Conservation (phyloP, 148 eudicot genomes). For the Silene conica region DNA sequence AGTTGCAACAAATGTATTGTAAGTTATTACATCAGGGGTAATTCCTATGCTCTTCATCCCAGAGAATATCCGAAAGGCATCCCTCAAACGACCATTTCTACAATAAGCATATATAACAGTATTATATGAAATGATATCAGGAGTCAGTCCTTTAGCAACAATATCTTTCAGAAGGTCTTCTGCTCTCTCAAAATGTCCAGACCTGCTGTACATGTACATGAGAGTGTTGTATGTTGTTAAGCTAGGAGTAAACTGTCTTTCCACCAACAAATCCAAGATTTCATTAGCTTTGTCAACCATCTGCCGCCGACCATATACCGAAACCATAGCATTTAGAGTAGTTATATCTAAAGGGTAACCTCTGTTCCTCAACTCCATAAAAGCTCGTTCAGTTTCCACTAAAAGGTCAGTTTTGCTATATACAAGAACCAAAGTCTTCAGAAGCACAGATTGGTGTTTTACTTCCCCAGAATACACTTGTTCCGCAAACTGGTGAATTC, state of each 20-base stretch:
- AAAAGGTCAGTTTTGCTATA: slow-evolving; percentile 66
- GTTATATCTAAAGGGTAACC: slow-evolving; percentile 59
- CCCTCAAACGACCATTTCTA: slow-evolving; percentile 61
- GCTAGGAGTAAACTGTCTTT: slow-evolving; percentile 67
- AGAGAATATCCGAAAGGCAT: slow-evolving; percentile 57
- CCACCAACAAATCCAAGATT: slow-evolving; percentile 58
- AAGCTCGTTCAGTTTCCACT: slow-evolving; percentile 74
- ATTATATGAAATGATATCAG: slow-evolving; percentile 79
- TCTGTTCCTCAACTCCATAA: slow-evolving; percentile 55
- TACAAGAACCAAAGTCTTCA: slow-evolving; percentile 82
- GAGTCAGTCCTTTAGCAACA: slow-evolving; percentile 56
- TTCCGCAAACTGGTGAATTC: slow-evolving; percentile 54
- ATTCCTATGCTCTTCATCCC: slow-evolving; percentile 62
- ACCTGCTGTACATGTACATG: slow-evolving; percentile 82
- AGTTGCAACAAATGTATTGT: slow-evolving; percentile 67
- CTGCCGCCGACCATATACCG: slow-evolving; percentile 75
- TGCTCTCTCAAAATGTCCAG: slow-evolving; percentile 51
- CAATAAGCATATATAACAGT: slow-evolving; percentile 78
- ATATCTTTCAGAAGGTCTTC: slow-evolving; percentile 64
- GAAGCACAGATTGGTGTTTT: slow-evolving; percentile 43
- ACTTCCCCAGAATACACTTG: slow-evolving; percentile 66
- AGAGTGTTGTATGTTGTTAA: slow-evolving; percentile 75
- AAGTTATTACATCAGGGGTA: slow-evolving; percentile 69
- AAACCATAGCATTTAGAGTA: slow-evolving; percentile 75
- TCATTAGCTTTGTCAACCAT: slow-evolving; percentile 62